A percentile compares a stretch with the other conserved stretches of the same genome.
Conservation (phyloP, 768 basidiomycete species). For the Russula compacta region DNA sequence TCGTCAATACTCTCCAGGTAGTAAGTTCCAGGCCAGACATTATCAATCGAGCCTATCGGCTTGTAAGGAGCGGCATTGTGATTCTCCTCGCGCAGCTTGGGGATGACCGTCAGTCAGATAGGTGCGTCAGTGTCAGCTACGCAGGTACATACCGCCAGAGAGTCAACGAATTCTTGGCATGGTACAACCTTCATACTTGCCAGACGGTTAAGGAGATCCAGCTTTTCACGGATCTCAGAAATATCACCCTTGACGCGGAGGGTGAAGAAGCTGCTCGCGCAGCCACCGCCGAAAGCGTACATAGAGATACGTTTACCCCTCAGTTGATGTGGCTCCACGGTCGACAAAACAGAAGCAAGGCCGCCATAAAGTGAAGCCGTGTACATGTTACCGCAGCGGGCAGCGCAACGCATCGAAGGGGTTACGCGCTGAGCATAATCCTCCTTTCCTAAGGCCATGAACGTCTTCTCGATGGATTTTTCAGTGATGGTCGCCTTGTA, state of each 20-base stretch:
- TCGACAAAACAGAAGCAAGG: constrained; percentile 76
- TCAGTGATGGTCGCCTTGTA: constrained; percentile 77
- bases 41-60: constrained; percentile 78
- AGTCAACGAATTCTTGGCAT: constrained; percentile 85
- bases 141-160: constrained; percentile 48
- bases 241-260: constrained; percentile 84
- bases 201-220: constrained; percentile 73
- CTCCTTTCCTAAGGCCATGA: constrained; percentile 69
- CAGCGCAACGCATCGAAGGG: constrained; percentile 79
- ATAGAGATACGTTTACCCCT: constrained; percentile 80
- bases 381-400: constrained; percentile 97
- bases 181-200: constrained; percentile 84
- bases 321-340: constrained; percentile 59
- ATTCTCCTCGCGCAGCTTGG: constrained; percentile 85
- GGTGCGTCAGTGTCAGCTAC: background rate
- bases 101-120: background rate
- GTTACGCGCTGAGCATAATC: constrained; percentile 68
- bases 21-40: constrained; percentile 91
- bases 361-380: constrained; percentile 94
- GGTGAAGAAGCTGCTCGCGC: constrained; percentile 91
- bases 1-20: constrained; percentile 87
- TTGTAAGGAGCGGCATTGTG: constrained; percentile 83
- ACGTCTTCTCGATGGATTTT: constrained; percentile 93
- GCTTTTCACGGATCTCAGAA: constrained; percentile 64
- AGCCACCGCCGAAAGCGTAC: constrained; percentile 96